Evolutionary conservation across 2,329 filamentous ascomycete genomes (phyloP).

Genomic region (Hypoxylon sp.): DNA sequence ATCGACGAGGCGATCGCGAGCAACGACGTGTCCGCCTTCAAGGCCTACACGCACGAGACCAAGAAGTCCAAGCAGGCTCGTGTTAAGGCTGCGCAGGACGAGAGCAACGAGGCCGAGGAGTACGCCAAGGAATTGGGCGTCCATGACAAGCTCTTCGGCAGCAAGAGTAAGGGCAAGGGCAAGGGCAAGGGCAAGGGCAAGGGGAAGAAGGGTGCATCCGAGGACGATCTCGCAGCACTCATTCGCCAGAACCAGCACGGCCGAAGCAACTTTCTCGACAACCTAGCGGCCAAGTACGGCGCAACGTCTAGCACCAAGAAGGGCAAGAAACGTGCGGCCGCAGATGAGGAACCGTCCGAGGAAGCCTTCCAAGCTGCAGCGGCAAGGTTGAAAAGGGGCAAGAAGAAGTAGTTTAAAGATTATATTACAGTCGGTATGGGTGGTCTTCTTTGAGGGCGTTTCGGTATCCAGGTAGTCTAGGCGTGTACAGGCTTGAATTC

Average conservation of each 20-base stretch:
- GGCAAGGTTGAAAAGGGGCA: constrained; percentile 53
- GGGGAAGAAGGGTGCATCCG: constrained; percentile 50
- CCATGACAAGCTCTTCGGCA: constrained; percentile 71
- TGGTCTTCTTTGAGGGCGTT: constrained; percentile 24
- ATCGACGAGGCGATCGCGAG: constrained; percentile 81
- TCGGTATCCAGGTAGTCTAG: constrained; percentile 10
- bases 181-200: constrained; percentile 58
- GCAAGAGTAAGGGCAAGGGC: constrained; percentile 56
- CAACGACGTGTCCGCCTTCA: constrained; percentile 71
- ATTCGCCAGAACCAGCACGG: constrained; percentile 76
- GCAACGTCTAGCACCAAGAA: constrained; percentile 56
- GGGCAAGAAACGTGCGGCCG: constrained; percentile 59
- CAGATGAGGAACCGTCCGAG: constrained; percentile 71
- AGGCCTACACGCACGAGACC: constrained; percentile 77
- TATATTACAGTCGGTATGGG: neutral
- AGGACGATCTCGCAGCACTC: constrained; percentile 71
- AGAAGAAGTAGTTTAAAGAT: constrained; percentile 33
- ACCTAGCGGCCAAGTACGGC: constrained; percentile 79
- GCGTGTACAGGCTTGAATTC: constrained; percentile 5
- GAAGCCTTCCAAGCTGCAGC: constrained; percentile 68
- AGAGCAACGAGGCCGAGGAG: constrained; percentile 76
- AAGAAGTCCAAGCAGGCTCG: constrained; percentile 68
- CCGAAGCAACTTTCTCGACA: constrained; percentile 71
- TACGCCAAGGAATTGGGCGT: constrained; percentile 78
- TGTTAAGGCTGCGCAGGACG: constrained; percentile 67